Evolutionary conservation across 176 grass and related monocot genomes (phyloP), one percentile per base, ranked within the genome.

Genomic region (Elymus sibiricus): DNA sequence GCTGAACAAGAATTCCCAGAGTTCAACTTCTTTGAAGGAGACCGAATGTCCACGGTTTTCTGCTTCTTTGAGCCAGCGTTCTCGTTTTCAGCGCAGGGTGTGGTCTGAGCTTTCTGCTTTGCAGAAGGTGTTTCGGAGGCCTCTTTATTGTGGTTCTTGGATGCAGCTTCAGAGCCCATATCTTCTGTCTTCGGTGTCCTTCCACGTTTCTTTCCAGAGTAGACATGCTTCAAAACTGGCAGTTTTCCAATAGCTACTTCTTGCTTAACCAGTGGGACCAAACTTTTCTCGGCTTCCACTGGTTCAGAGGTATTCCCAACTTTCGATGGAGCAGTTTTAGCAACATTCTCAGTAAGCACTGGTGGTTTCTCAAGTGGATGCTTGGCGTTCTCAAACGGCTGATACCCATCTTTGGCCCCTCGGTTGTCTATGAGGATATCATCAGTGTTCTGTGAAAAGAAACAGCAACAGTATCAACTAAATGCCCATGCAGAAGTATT

Each of bases 401-500:
- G 70, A 62, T 87, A 91, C 5, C 25, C 70, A 77, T 81, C 90
- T 28, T 56, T 81, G 25, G 82, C 86, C 63, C 63, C 70, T 91
- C 51, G 39, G 76, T 88, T 91, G 63, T 88, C 82, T 88, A 88
- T 88, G 82, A 91, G 89, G 77, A 88, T 64, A 85, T 91, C 89
- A 72, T 88, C 89, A 70, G 53, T 47, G 15, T 71, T 64, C 90
- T 91, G 71, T 70, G 63, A 26, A 77, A 75, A 87, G 28, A 24
- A 75, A 68, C 9, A 77, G 10, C 22, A 42, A 68, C 81, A 64
- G 1, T 26, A 70, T 87, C 58, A 84, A 80, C 49, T 80, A 84
- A 74, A 76, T 75, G 60, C 25, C 7, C 64, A 27, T 22, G 15
- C 26, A 61, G 67, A 87, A 65, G 65, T 73, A 86, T 71, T 71